Percentiles rank a stretch among this genome's conserved stretches.
Conservation (phyloP, 2,329 filamentous ascomycete genomes). For the Pseudogymnoascus sp. region DNA sequence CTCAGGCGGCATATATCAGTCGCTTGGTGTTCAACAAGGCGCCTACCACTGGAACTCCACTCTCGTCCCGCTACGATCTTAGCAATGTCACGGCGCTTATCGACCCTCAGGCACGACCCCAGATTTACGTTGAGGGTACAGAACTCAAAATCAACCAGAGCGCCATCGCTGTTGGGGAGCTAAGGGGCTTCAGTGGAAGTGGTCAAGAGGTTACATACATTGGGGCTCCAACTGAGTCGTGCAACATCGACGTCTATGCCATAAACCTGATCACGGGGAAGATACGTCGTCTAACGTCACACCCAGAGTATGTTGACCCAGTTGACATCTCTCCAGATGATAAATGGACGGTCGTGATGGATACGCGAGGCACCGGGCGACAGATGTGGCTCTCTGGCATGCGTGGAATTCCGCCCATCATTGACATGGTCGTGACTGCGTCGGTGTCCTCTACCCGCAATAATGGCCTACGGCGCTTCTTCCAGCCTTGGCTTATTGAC, state of each 20-base stretch:
- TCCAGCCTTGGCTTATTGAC: slow-evolving; percentile 39
- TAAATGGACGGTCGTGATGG: slow-evolving; percentile 37
- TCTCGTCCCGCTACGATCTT: slow-evolving; percentile 33
- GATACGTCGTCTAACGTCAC: slow-evolving; percentile 36
- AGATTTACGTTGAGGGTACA: slow-evolving; percentile 23
- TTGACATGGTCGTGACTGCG: slow-evolving; percentile 23
- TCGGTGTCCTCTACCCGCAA: slow-evolving; percentile 35
- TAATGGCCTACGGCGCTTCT: slow-evolving; percentile 39
- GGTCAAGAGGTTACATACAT: slow-evolving; percentile 37
- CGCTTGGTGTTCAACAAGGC: slow-evolving; percentile 35
- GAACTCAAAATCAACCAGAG: slow-evolving; percentile 27
- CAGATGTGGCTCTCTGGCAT: slow-evolving; percentile 35
- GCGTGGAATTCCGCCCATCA: slow-evolving; percentile 30
- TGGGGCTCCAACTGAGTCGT: slow-evolving; percentile 32
- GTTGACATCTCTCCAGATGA: slow-evolving; percentile 37
- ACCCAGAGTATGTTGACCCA: slow-evolving; percentile 39
- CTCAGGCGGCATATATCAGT: slow-evolving; percentile 30
- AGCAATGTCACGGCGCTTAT: slow-evolving; percentile 32
- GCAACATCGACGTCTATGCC: slow-evolving; percentile 39
- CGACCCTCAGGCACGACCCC: slow-evolving; percentile 19
- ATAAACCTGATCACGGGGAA: slow-evolving; percentile 33
- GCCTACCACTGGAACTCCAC: slow-evolving; percentile 27
- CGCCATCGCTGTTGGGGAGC: slow-evolving; percentile 35
- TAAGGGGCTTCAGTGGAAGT: slow-evolving; percentile 37
- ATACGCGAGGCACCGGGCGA: slow-evolving; percentile 36